phyloP scores from a whole-genome alignment of 176 grass and related monocot species.

The Melocanna baccifera region DNA sequence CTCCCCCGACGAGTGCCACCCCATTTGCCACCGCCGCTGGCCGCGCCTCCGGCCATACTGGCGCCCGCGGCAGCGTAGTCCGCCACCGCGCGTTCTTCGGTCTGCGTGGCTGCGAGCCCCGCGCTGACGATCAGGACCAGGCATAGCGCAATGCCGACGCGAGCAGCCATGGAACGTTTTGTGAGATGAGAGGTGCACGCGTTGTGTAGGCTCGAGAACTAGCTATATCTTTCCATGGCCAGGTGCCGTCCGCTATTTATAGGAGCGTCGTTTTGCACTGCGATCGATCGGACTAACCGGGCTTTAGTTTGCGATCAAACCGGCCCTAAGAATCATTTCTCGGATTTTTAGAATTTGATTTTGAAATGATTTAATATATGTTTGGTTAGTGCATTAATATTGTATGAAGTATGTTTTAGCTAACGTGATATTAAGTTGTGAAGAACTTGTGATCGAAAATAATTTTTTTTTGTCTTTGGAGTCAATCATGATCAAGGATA shows the following conservation, averaged over 20 bases:
- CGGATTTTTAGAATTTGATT: too few relatives aligned
- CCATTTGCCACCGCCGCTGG: not conserved
- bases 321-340: too few relatives aligned
- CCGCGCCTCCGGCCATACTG: not conserved
- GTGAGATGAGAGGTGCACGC: too few relatives aligned
- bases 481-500: too few relatives aligned
- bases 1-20: constrained; percentile 17
- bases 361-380: too few relatives aligned
- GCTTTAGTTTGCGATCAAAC: too few relatives aligned
- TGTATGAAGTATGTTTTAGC: too few relatives aligned
- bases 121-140: constrained; percentile 27
- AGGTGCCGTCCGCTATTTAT: not conserved
- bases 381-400: too few relatives aligned
- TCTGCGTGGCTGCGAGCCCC: constrained; percentile 13
- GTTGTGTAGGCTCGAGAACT: not conserved
- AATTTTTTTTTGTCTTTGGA: too few relatives aligned
- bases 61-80: not conserved
- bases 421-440: too few relatives aligned
- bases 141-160: constrained; percentile 27
- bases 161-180: constrained; percentile 16
- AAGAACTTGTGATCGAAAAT: too few relatives aligned
- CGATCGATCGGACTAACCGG: too few relatives aligned
- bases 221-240: not conserved
- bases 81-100: not conserved
- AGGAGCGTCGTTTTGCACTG: not conserved